A percentile compares a stretch with the other conserved stretches of the same genome.
Conservation (phyloP, 257 asterid species). For the Ligustrum vulgare region DNA sequence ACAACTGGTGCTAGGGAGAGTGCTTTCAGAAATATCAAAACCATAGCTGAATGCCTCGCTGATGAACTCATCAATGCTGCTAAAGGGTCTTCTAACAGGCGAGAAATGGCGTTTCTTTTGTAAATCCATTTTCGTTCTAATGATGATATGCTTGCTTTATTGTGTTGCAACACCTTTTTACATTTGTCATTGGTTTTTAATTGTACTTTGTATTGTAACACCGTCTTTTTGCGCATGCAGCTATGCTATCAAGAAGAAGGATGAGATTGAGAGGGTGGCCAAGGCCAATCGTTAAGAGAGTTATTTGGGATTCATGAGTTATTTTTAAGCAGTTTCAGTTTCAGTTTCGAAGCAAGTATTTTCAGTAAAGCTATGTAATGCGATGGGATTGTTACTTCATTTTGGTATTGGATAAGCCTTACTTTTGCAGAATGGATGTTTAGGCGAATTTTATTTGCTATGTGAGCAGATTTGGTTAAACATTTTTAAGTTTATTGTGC, state of each 20-base stretch:
- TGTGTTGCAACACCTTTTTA: no score
- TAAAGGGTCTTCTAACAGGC: slow-evolving; percentile 4
- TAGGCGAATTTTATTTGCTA: neutral
- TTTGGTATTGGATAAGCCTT: neutral
- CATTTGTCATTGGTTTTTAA: neutral
- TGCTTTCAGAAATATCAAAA: slow-evolving; percentile 7
- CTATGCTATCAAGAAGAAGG: slow-evolving; percentile 9
- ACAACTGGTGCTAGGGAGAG: slow-evolving; percentile 8
- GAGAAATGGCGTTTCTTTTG: neutral
- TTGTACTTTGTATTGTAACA: neutral
- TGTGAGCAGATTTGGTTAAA: neutral
- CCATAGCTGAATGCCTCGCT: slow-evolving; percentile 2
- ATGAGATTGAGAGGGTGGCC: slow-evolving; percentile 8
- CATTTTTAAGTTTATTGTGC: neutral
- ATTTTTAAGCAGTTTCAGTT: neutral
- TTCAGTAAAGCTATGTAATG: neutral
- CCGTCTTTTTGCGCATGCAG: neutral
- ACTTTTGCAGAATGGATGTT: neutral
- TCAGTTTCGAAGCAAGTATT: neutral
- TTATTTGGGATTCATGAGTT: neutral
- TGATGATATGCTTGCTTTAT: neutral
- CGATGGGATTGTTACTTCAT: neutral
- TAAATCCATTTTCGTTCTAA: neutral
- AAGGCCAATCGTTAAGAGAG: slow-evolving; percentile 6
- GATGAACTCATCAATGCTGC: slow-evolving; percentile 9